phyloP scores from a whole-genome alignment of 2,329 filamentous ascomycete species.

The Endocalyx cinctus region DNA sequence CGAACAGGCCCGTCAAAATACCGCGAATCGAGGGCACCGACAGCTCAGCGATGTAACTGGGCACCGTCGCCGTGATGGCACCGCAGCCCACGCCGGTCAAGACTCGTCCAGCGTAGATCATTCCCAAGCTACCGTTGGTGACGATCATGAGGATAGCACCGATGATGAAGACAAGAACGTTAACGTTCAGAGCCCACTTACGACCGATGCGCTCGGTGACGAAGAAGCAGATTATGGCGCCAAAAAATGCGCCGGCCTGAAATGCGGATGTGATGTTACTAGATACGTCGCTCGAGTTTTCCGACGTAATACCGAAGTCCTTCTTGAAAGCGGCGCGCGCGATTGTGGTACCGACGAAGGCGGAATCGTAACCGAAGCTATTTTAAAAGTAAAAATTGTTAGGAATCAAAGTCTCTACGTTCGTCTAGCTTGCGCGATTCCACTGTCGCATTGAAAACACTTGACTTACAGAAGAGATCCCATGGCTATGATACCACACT shows the following conservation, averaged over 20 bases:
- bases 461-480: conserved; percentile 36
- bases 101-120: conserved; percentile 53
- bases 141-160: conserved; percentile 38
- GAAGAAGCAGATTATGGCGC: conserved; percentile 43
- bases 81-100: conserved; percentile 54
- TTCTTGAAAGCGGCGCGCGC: conserved; percentile 41
- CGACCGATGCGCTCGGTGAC: conserved; percentile 45
- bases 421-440: too few relatives aligned
- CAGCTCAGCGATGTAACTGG: conserved; percentile 60
- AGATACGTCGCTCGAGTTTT: conserved; percentile 25
- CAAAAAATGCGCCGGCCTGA: conserved; percentile 49
- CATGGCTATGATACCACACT: conserved; percentile 43
- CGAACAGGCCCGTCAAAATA: conserved; percentile 49
- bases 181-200: conserved; percentile 44
- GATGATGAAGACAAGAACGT: conserved; percentile 39
- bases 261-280: conserved; percentile 45
- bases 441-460: too few relatives aligned
- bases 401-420: too few relatives aligned
- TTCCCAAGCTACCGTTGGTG: conserved; percentile 34
- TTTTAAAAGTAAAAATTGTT: background rate
- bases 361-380: conserved; percentile 49
- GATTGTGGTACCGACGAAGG: conserved; percentile 52
- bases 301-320: conserved; percentile 35
- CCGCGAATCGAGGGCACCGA: conserved; percentile 55
- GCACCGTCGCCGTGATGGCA: conserved; percentile 54